Evolutionary conservation across 2,329 filamentous ascomycete species (phyloP).

Genomic region (Cladosporium sp.): DNA sequence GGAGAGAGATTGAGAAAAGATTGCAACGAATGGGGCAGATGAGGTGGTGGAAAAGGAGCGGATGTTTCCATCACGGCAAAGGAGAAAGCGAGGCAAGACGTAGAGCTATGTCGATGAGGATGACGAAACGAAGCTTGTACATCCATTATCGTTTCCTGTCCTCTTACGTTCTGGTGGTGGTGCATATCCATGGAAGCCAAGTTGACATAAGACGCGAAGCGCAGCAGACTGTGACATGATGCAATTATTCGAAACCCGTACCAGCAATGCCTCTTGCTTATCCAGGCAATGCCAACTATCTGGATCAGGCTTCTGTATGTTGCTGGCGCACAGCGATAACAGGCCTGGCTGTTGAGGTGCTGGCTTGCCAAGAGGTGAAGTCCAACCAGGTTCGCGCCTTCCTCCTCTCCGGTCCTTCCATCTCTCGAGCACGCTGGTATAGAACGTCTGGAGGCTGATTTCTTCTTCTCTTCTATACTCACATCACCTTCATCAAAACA

Average conservation of each 20-base stretch:
- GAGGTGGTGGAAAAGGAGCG: conserved; percentile 14
- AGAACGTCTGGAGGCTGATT: background rate
- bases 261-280: background rate
- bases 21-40: conserved; percentile 16
- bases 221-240: background rate
- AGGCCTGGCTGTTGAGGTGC: background rate
- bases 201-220: background rate
- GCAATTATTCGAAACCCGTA: background rate
- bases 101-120: conserved; percentile 19
- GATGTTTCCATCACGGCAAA: conserved; percentile 15
- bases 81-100: conserved; percentile 17
- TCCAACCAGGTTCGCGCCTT: conserved; percentile 13
- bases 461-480: background rate
- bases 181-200: background rate
- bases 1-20: conserved; percentile 17
- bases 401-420: conserved; percentile 13
- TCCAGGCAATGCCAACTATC: no score
- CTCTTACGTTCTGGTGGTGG: background rate
- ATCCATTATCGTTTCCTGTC: background rate
- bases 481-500: background rate
- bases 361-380: conserved; percentile 17
- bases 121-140: conserved; percentile 17
- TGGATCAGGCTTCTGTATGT: background rate
- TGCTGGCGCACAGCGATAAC: background rate
- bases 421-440: background rate